Percentiles rank a stretch among this genome's conserved stretches.
Evolutionary conservation across 345 rosid species (phyloP).

Genomic region (Leavenworthia alabamica): DNA sequence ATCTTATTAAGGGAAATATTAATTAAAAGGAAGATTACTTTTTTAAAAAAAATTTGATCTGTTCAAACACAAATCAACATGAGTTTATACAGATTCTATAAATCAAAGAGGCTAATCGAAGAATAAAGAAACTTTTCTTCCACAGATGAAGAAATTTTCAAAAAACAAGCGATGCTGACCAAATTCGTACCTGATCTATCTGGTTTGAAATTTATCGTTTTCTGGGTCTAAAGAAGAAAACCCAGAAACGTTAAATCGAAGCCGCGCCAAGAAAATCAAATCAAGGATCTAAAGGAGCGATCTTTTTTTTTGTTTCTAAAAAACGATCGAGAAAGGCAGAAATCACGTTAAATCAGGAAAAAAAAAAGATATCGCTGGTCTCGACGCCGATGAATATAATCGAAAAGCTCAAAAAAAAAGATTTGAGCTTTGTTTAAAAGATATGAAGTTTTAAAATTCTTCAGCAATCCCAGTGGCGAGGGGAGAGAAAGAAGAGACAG

Average conservation of each 20-base stretch:
- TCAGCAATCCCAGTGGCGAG: slow-evolving; percentile 27
- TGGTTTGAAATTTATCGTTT: slow-evolving; percentile 2
- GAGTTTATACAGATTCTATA: slow-evolving; percentile 14
- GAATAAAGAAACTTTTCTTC: slow-evolving; percentile 5
- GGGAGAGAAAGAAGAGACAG: slow-evolving; percentile 20
- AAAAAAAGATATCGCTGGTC: background rate
- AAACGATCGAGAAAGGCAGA: background rate
- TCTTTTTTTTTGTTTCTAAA: slow-evolving; percentile 2
- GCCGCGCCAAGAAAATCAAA: slow-evolving; percentile 28
- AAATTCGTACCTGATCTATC: slow-evolving; percentile 31
- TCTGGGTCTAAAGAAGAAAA: slow-evolving; percentile 20
- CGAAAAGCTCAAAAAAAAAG: background rate
- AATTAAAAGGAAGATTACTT: background rate
- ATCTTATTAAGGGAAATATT: background rate
- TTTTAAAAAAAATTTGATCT: background rate
- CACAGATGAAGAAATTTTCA: slow-evolving; percentile 1
- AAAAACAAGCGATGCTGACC: slow-evolving; percentile 11
- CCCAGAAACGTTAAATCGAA: slow-evolving; percentile 34
- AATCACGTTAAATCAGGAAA: background rate
- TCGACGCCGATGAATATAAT: background rate
- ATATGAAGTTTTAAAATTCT: slow-evolving; percentile 11
- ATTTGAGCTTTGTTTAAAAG: slow-evolving; percentile 15
- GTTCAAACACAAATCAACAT: background rate
- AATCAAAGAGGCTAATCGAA: slow-evolving; percentile 25
- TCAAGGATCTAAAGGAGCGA: slow-evolving; percentile 13